Evolutionary conservation across 2,329 filamentous ascomycete genomes (phyloP).

Genomic region (Atkinsonella hypoxylon): DNA sequence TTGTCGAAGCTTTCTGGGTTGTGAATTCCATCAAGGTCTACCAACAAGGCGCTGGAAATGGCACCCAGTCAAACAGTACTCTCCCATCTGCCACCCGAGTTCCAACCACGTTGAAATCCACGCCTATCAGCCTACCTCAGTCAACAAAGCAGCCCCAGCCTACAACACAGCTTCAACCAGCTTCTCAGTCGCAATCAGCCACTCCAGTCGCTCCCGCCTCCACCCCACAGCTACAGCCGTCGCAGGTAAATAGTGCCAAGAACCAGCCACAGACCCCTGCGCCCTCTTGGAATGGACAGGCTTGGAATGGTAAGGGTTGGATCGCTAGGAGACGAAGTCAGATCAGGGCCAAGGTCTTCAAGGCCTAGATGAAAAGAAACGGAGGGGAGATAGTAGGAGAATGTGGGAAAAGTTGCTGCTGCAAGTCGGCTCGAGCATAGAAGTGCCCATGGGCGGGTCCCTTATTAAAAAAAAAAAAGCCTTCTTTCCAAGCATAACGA

Average conservation of each 20-base stretch:
- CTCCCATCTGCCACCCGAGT: neutral
- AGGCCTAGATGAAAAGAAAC: neutral
- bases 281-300: conserved; percentile 4
- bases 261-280: neutral
- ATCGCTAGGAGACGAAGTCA: neutral
- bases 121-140: neutral
- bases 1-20: conserved; percentile 64
- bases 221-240: neutral
- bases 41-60: conserved; percentile 8
- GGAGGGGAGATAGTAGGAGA: neutral
- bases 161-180: neutral
- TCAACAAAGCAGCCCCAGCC: neutral
- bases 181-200: neutral
- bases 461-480: neutral
- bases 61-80: neutral
- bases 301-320: conserved; percentile 5
- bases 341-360: neutral
- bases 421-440: neutral
- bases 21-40: conserved; percentile 62
- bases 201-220: neutral
- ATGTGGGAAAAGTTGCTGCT: neutral
- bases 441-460: conserved; percentile 1
- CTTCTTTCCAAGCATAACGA: conserved; percentile 1
- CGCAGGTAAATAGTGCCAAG: neutral
- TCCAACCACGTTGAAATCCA: neutral